Evolutionary conservation across 441 rosid species (phyloP), one percentile per base, ranked within the genome.

Genomic region (Kokia cookei): DNA sequence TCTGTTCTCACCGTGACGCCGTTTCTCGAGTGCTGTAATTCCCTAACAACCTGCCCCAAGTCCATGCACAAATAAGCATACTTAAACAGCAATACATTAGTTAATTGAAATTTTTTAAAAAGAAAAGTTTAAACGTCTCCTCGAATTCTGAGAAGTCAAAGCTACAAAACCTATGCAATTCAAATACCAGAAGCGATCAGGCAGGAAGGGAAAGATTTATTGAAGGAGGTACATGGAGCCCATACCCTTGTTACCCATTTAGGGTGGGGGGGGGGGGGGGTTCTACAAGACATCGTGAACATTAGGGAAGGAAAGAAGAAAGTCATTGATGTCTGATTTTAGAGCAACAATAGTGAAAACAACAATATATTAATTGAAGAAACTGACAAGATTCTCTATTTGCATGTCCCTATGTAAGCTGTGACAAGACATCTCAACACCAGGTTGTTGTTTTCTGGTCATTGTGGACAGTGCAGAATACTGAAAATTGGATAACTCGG

Each of bases 31-130:
- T 91, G 89, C 78, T 93, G 92, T 71, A 93, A 70, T 86, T 92
- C 97, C 87, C 97, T 84, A 76, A 91, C 98, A 81, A 91, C 96
- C 99, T 96, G 89, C 79, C 82, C 85, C 76, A 74, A 84, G 84
- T 79, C 75, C 83, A 76, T 79, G 81, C 80, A 82, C 71, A 78
- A 70, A 80, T 35, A 72, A 79, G 65, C 74, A 29, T 73, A 24
- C 14, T 62, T 9, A 47, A 60, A 54, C 45, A 77, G 47, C 1
- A 60, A 43, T 24, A 62, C 29, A 45, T 5, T 26, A 60, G 4
- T 71, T 24, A 24, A 55, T 14, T 57, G 45, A 27, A 51, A 14
- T 7, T 69, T 65, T 12, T 22, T 51, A 3, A 2, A 2, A 24
- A 59, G 40, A 59, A 29, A 29, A 59, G 5, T 2, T 50, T 7